phyloP scores from a whole-genome alignment of 164 flowering plant species.

The Platanus orientalis region DNA sequence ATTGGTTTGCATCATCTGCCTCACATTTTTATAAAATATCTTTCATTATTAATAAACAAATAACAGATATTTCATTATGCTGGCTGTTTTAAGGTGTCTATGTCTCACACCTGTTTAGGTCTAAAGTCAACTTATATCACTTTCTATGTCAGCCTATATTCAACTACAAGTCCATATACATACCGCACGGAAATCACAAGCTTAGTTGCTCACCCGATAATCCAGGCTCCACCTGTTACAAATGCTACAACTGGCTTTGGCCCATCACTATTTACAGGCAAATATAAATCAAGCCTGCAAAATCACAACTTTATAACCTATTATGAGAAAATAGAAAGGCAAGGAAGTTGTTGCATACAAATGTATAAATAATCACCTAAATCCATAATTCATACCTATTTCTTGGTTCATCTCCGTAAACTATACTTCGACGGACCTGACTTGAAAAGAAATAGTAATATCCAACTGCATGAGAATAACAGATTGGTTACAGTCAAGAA shows the following conservation, averaged over 20 bases:
- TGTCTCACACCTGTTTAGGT: no score
- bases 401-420: conserved; percentile 89
- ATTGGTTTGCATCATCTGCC: no score
- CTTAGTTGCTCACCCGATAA: conserved; percentile 77
- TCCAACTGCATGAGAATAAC: conserved; percentile 53
- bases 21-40: no score
- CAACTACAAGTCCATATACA: background rate
- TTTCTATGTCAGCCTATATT: no score
- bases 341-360: background rate
- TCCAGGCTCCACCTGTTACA: conserved; percentile 99
- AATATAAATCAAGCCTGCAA: conserved; percentile 82
- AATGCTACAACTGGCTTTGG: conserved; percentile 91
- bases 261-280: conserved; percentile 51
- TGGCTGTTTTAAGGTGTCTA: no score
- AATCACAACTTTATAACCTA: conserved; percentile 13
- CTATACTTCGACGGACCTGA: conserved; percentile 64
- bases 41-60: no score
- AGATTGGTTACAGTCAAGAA: conserved; percentile 11
- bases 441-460: conserved; percentile 79
- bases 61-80: no score
- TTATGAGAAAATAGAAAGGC: background rate
- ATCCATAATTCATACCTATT: conserved; percentile 69
- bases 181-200: background rate
- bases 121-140: no score
- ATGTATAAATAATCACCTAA: background rate